These are phyloP conservation scores for Camelina neglecta DNA, from an alignment of 345 rosid genomes.

Conservation along the genomic window DNA sequence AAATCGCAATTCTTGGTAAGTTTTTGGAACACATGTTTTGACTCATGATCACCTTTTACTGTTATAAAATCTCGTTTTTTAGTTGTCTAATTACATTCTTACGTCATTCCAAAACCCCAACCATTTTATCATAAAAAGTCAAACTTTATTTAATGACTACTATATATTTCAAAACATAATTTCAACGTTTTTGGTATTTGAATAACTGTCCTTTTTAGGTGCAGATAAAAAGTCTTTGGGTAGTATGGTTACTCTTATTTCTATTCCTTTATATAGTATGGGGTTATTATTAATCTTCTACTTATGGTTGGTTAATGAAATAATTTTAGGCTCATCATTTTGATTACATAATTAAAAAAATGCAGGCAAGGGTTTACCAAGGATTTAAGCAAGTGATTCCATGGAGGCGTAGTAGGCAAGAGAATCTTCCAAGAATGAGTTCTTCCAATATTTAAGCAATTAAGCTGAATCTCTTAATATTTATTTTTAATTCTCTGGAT, in stretches of 20 bases:
- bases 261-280: neutral
- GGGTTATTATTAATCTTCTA: neutral
- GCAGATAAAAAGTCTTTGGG: neutral
- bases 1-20: slow-evolving; percentile 59
- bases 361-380: slow-evolving; percentile 64
- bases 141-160: neutral
- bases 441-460: slow-evolving; percentile 31
- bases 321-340: neutral
- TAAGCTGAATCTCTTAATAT: slow-evolving; percentile 13
- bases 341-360: neutral
- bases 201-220: neutral
- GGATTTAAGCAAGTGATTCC: slow-evolving; percentile 67
- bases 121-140: neutral
- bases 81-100: neutral
- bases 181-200: neutral
- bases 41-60: neutral
- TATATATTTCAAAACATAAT: neutral
- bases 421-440: slow-evolving; percentile 31
- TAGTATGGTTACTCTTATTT: neutral
- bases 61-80: neutral
- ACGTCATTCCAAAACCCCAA: neutral
- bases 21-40: neutral
- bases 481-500: neutral
- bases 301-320: neutral
- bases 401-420: slow-evolving; percentile 65